Percentiles rank a stretch among this genome's conserved stretches.
Evolutionary conservation across 202 grass and related monocot species (phyloP).

Genomic region (Schoenoplectus triqueter): DNA sequence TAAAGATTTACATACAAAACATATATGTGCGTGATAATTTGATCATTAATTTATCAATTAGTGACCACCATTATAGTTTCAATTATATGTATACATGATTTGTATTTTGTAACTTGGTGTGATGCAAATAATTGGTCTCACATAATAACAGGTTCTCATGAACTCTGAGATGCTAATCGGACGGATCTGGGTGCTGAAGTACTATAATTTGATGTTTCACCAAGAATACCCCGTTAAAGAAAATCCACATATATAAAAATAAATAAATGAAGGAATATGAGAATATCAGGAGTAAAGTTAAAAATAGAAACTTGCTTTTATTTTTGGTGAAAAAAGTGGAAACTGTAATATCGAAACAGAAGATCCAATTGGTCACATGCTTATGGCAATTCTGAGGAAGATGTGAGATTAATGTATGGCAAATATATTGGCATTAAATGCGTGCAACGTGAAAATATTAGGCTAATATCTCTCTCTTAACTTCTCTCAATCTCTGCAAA

Average conservation of each 20-base stretch:
- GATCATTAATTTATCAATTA: too few species aligned
- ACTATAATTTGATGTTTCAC: neutral
- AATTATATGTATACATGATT: too few species aligned
- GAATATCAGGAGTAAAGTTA: neutral
- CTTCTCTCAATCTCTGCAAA: neutral
- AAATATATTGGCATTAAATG: conserved; percentile 11
- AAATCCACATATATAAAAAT: too few species aligned
- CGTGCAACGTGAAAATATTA: neutral
- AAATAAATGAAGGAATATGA: too few species aligned
- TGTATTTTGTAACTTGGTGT: too few species aligned
- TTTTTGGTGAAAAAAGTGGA: conserved; percentile 2
- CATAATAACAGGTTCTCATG: neutral
- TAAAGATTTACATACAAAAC: too few species aligned
- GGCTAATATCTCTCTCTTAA: neutral
- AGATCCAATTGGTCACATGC: neutral
- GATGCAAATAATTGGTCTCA: too few species aligned
- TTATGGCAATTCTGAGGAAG: neutral
- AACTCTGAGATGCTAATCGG: neutral
- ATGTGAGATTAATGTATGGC: neutral
- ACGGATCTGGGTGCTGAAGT: neutral
- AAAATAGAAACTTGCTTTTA: neutral
- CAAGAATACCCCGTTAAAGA: neutral
- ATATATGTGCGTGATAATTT: too few species aligned
- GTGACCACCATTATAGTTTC: too few species aligned
- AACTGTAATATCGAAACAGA: neutral